Percentiles rank a stretch among this genome's conserved stretches.
Conservation (phyloP, 75 land plant genomes). For the Larix kaempferi region DNA sequence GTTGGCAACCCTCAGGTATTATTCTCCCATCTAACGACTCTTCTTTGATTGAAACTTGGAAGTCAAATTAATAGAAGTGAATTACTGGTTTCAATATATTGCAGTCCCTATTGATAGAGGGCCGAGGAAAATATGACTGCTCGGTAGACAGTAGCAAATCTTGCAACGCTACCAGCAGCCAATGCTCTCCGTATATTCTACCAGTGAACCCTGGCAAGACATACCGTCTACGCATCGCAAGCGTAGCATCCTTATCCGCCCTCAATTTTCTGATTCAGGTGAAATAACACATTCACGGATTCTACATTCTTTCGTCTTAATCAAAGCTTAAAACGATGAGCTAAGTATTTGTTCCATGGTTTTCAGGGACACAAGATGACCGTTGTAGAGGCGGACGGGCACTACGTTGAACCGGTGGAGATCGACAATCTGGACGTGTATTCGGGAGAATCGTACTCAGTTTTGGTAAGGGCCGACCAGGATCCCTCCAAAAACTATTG, state of each 20-base stretch:
- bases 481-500: constrained; percentile 29
- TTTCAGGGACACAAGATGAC: constrained; percentile 29
- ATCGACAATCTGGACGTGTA: constrained; percentile 10
- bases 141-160: constrained; percentile 1
- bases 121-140: constrained; percentile 73
- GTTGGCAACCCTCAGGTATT: constrained; percentile 81
- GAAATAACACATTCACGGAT: not conserved
- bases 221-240: constrained; percentile 40
- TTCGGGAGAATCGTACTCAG: constrained; percentile 29
- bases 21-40: too few relatives aligned
- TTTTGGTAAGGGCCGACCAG: constrained; percentile 27
- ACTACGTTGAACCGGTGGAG: constrained; percentile 23
- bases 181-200: constrained; percentile 22
- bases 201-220: constrained; percentile 22
- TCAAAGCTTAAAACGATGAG: too few relatives aligned
- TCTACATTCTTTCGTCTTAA: not conserved
- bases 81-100: not conserved
- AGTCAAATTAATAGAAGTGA: not conserved
- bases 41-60: too few relatives aligned
- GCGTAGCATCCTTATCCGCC: constrained; percentile 27
- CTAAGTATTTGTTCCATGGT: not conserved
- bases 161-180: constrained; percentile 17
- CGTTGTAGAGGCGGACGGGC: constrained; percentile 29
- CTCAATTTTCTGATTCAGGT: constrained; percentile 43
- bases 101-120: constrained; percentile 83